These are phyloP conservation scores for Friedmanniomyces endolithicus DNA, from an alignment of 495 filamentous ascomycete genomes.

Conservation along the genomic window DNA sequence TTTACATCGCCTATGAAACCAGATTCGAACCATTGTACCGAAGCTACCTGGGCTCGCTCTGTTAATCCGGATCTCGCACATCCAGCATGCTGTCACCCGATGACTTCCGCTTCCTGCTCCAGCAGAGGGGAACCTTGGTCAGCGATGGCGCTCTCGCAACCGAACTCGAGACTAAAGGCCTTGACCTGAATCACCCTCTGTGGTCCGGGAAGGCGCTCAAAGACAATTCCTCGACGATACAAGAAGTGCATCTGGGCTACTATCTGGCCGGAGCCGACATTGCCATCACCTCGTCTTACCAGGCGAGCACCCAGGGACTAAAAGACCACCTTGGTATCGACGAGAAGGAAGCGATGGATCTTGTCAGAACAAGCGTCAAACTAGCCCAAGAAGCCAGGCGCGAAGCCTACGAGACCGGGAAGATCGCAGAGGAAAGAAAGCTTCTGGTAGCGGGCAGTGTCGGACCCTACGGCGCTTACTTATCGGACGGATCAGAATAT, in stretches of 20 bases:
- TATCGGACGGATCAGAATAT: slow-evolving; percentile 29
- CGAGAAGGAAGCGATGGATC: slow-evolving; percentile 7
- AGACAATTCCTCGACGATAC: slow-evolving; percentile 20
- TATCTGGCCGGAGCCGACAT: slow-evolving; percentile 26
- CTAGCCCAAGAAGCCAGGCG: slow-evolving; percentile 24
- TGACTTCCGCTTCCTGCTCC: slow-evolving; percentile 4
- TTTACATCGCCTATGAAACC: too few species aligned
- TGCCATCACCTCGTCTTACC: slow-evolving; percentile 29
- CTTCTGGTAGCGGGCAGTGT: slow-evolving; percentile 27
- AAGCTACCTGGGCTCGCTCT: too few species aligned
- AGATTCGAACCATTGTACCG: too few species aligned
- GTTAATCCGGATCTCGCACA: neutral
- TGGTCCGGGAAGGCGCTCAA: slow-evolving; percentile 27
- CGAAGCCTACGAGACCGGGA: slow-evolving; percentile 3
- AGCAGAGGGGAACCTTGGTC: neutral
- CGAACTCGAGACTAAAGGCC: slow-evolving; percentile 23
- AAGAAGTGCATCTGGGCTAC: slow-evolving; percentile 24
- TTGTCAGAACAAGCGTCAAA: slow-evolving; percentile 25
- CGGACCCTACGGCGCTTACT: slow-evolving; percentile 29
- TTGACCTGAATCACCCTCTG: slow-evolving; percentile 21
- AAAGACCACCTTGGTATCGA: slow-evolving; percentile 14
- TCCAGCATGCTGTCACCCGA: slow-evolving; percentile 9
- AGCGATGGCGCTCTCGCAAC: slow-evolving; percentile 30
- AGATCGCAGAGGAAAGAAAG: neutral
- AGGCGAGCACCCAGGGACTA: slow-evolving; percentile 25